Percentiles rank a stretch among this genome's conserved stretches.
Evolutionary conservation across 768 basidiomycete species (phyloP).

Genomic region (Cyathus striatus): DNA sequence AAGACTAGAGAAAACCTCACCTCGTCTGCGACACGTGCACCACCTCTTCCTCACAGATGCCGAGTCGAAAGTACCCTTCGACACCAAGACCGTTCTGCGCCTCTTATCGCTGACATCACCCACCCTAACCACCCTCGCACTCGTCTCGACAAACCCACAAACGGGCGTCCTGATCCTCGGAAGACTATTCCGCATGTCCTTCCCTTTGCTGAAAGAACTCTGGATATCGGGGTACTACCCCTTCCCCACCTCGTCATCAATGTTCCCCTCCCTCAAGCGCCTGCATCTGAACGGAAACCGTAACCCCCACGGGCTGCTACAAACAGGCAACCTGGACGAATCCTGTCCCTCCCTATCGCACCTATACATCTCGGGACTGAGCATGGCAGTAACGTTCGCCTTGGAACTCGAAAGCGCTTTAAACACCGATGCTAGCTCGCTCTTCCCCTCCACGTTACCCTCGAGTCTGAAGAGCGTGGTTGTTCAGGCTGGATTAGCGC

Average conservation of each 20-base stretch:
- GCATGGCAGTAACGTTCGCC: constrained; percentile 34
- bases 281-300: constrained; percentile 46
- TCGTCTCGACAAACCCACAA: constrained; percentile 26
- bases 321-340: constrained; percentile 28
- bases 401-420: constrained; percentile 33
- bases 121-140: constrained; percentile 34
- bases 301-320: constrained; percentile 43
- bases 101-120: constrained; percentile 33
- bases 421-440: constrained; percentile 5
- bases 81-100: constrained; percentile 14
- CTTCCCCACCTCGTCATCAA: constrained; percentile 29
- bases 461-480: constrained; percentile 13
- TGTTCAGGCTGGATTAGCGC: constrained; percentile 21
- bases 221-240: constrained; percentile 46
- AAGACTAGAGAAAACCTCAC: constrained; percentile 24
- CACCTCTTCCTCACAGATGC: constrained; percentile 41
- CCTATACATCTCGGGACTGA: constrained; percentile 37
- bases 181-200: constrained; percentile 33
- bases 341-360: constrained; percentile 33
- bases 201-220: constrained; percentile 36
- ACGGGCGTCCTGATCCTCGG: constrained; percentile 34
- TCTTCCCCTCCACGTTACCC: constrained; percentile 20
- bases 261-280: constrained; percentile 31
- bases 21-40: constrained; percentile 31
- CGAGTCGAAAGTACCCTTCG: constrained; percentile 5